A percentile compares a stretch with the other conserved stretches of the same genome.
Conservation (phyloP, 306 rosid species). For the Medicago arabica region DNA sequence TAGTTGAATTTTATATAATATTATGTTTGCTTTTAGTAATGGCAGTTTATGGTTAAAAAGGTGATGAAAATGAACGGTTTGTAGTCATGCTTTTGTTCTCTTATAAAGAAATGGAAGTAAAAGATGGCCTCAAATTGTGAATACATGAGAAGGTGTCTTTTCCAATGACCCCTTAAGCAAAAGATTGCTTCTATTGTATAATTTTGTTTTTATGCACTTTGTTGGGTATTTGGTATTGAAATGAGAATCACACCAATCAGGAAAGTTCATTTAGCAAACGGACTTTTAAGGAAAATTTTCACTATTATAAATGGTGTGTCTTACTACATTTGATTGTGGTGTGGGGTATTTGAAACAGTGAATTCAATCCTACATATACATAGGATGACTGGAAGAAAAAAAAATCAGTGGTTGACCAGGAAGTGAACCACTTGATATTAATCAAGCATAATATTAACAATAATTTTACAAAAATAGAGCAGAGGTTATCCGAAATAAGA, state of each 20-base stretch:
- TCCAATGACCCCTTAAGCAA: background rate
- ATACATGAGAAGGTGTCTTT: background rate
- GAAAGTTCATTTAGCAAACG: constrained; percentile 30
- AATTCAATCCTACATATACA: background rate
- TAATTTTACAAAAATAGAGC: too few species aligned
- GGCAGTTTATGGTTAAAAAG: constrained; percentile 8
- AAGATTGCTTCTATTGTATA: constrained; percentile 18
- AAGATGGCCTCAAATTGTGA: background rate
- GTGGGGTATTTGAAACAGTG: constrained; percentile 45
- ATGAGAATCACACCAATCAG: constrained; percentile 29
- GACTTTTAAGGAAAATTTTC: constrained; percentile 27
- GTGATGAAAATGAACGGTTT: background rate
- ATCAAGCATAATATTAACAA: too few species aligned
- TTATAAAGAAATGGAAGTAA: background rate
- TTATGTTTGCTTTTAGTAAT: background rate
- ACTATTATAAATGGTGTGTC: constrained; percentile 32
- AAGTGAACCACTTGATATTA: too few species aligned
- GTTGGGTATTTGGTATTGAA: constrained; percentile 34
- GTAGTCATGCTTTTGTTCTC: background rate
- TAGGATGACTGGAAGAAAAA: too few species aligned
- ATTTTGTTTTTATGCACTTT: constrained; percentile 40
- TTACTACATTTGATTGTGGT: constrained; percentile 12
- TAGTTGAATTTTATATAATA: background rate
- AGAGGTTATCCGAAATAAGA: too few species aligned
- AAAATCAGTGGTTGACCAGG: too few species aligned